These are phyloP conservation scores for Postia placenta DNA, from an alignment of 768 basidiomycete genomes.

Conservation along the genomic window DNA sequence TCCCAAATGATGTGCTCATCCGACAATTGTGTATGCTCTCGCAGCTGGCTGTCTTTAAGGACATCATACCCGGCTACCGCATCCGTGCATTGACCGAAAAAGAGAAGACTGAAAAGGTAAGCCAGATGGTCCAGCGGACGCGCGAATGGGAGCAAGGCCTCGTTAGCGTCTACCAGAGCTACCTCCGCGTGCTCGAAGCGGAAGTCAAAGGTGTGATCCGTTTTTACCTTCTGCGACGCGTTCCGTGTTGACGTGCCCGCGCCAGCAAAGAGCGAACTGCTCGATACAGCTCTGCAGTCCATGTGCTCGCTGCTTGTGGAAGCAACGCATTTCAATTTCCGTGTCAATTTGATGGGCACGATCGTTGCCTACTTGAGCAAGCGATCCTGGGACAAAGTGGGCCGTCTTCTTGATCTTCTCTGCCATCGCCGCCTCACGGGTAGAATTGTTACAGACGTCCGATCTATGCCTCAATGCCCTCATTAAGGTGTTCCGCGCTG, in stretches of 20 bases:
- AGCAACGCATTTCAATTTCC: constrained; percentile 95
- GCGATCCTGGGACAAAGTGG: constrained; percentile 84
- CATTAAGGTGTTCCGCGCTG: constrained; percentile 76
- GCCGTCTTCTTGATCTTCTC: constrained; percentile 20
- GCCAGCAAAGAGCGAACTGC: constrained; percentile 58
- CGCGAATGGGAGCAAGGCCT: constrained; percentile 97
- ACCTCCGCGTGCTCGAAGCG: constrained; percentile 76
- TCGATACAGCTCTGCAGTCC: constrained; percentile 68
- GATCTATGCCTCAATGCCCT: constrained; percentile 80
- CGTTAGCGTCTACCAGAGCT: constrained; percentile 81
- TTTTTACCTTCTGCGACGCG: constrained; percentile 2
- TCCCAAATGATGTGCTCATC: constrained; percentile 75
- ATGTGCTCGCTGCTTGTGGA: constrained; percentile 83
- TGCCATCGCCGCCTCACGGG: constrained; percentile 7
- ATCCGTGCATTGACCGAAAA: constrained; percentile 87
- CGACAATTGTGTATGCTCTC: constrained; percentile 87
- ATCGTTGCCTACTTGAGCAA: constrained; percentile 79
- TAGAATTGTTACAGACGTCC: constrained; percentile 59
- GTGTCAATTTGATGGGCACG: constrained; percentile 84
- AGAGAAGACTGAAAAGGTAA: constrained; percentile 90
- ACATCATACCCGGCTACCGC: constrained; percentile 93
- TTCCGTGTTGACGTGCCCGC: constrained; percentile 6
- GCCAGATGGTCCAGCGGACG: constrained; percentile 84
- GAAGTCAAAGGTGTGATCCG: constrained; percentile 73
- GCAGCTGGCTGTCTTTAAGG: constrained; percentile 91